Evolutionary conservation across 1,284 basidiomycete species (phyloP), one percentile per base, ranked within the genome.

Genomic region (Ceraceosorus bombacis): DNA sequence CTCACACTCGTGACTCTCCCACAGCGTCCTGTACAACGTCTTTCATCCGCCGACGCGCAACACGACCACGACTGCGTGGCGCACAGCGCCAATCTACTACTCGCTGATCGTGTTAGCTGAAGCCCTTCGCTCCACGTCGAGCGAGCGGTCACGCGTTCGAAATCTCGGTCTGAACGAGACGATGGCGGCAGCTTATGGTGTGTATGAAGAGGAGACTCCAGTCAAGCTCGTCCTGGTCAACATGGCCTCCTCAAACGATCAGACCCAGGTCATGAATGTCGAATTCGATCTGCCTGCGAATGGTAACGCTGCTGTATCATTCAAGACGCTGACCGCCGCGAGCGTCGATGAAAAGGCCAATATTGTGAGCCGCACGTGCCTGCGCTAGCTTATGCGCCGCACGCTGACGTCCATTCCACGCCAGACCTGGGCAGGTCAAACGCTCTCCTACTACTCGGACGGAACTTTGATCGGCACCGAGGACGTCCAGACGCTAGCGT

Each of bases 361-460:
- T 74, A 84, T 88, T 68, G 59, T 60, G 55, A 60, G 59, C 51
- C 7, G 8, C 46, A 51, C 13, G 53, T 40, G 6, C 13, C 9
- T 13, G 39, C 13, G 9, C 39, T 52, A 48, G 17, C 40, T 55
- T 5, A 6, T 58, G n/a, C 43, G 15, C 38, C n/a, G 37, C 52
- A 5, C 40, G 12, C n/a, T 36, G 4, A 10, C 27, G 27, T 27
- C 27, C 27, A 27, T 27, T 27, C 27, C 27, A 27, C 27, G 27
- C 27, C 27, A 60, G 59, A 86, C 85, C 0, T 90, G 88, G 87
- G 81, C 81, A 5, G 83, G 82, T 52, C 79, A 90, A 83, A 88
- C 86, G 0, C 83, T 88, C 61, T 87, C 87, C 13, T 88, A 86
- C 73, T 75, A 80, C 43, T 84, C 83, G 1, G 86, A 87, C 67